Evolutionary conservation across 2,329 filamentous ascomycete species (phyloP).

Genomic region (Alternaria novae-zelandiae): DNA sequence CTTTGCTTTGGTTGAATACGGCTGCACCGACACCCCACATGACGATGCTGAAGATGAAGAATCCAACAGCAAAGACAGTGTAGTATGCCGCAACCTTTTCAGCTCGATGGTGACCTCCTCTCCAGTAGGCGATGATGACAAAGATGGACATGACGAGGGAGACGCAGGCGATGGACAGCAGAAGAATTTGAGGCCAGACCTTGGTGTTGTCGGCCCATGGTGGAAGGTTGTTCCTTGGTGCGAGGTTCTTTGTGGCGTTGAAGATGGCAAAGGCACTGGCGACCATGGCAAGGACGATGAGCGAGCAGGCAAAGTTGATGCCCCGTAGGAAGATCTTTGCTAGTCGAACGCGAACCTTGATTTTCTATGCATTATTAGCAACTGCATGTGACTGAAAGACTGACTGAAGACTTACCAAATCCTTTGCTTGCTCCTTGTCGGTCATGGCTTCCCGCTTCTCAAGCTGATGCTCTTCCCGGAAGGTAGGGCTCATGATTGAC

Average conservation of each 20-base stretch:
- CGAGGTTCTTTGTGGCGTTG: constrained; percentile 79
- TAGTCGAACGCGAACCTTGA: constrained; percentile 88
- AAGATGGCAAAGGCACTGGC: constrained; percentile 90
- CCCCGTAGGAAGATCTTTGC: constrained; percentile 95
- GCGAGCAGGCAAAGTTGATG: constrained; percentile 94
- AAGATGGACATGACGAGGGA: constrained; percentile 80
- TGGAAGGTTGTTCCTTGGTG: constrained; percentile 78
- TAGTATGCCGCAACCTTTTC: constrained; percentile 97
- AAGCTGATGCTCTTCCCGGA: constrained; percentile 82
- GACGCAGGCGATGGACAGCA: constrained; percentile 78
- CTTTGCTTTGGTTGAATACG: constrained; percentile 78
- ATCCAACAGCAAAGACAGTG: constrained; percentile 88
- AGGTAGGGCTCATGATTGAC: constrained; percentile 86
- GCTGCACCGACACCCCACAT: constrained; percentile 91
- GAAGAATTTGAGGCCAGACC: constrained; percentile 86
- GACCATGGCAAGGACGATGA: constrained; percentile 92
- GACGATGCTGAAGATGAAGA: constrained; percentile 90
- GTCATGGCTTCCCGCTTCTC: constrained; percentile 84
- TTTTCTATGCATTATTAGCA: constrained; percentile 69
- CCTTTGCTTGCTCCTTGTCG: constrained; percentile 84
- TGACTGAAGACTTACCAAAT: constrained; percentile 72
- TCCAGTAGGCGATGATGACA: constrained; percentile 86
- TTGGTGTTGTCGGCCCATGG: constrained; percentile 82
- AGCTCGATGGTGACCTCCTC: constrained; percentile 84
- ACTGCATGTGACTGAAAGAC: not conserved